Evolutionary conservation across 441 rosid genomes (phyloP).

Genomic region (Erysimum cheiri): DNA sequence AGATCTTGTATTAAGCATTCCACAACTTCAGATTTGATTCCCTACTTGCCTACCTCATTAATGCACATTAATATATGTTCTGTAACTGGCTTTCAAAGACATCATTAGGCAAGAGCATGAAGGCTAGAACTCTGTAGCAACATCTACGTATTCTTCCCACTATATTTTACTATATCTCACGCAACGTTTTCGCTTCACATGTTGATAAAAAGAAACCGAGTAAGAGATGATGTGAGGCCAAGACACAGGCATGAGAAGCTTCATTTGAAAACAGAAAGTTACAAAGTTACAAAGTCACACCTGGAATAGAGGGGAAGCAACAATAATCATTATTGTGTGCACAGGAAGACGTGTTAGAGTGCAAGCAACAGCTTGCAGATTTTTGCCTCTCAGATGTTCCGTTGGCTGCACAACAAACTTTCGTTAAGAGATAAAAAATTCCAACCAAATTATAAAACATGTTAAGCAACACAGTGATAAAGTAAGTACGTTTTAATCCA

Average conservation of each 20-base stretch:
- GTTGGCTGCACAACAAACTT: constrained; percentile 55
- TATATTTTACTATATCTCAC: neutral
- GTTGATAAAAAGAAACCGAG: constrained; percentile 2
- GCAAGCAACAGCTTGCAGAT: constrained; percentile 55
- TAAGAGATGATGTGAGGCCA: constrained; percentile 16
- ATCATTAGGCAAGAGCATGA: constrained; percentile 13
- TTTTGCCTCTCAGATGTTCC: constrained; percentile 59
- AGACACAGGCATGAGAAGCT: neutral
- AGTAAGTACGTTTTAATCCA: constrained; percentile 49
- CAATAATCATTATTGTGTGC: constrained; percentile 56
- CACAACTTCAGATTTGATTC: neutral
- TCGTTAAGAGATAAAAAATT: neutral
- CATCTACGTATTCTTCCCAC: constrained; percentile 8
- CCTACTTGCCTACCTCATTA: neutral
- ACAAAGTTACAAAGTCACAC: too few relatives aligned
- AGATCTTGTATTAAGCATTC: neutral
- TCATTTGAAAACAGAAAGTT: too few relatives aligned
- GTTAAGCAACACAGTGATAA: neutral
- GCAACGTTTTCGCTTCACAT: neutral
- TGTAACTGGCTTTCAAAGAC: constrained; percentile 4
- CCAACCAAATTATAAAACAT: neutral
- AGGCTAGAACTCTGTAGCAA: constrained; percentile 24
- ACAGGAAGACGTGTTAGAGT: constrained; percentile 62
- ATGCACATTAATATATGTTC: constrained; percentile 3
- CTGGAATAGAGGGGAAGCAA: constrained; percentile 73